These are phyloP conservation scores for Phialophora tarda DNA, from an alignment of 2,329 filamentous ascomycete genomes.

Conservation along the genomic window DNA sequence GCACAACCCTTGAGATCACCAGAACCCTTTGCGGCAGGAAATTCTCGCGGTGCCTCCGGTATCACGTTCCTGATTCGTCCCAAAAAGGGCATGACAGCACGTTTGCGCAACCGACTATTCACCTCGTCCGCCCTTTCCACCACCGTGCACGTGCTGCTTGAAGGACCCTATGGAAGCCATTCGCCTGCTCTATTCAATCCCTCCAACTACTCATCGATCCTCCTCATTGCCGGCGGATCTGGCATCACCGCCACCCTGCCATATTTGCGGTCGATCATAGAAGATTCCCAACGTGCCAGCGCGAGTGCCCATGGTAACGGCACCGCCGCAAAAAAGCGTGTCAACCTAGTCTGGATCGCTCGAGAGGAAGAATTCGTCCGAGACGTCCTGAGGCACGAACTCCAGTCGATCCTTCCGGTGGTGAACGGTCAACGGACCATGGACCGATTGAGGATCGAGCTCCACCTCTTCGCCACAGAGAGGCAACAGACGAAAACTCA, in stretches of 20 bases:
- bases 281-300: background rate
- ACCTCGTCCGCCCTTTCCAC: background rate
- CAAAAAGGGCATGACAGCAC: background rate
- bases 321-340: background rate
- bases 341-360: conserved; percentile 1
- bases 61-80: conserved; percentile 4
- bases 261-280: background rate
- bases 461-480: conserved; percentile 1
- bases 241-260: background rate
- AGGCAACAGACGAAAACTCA: background rate
- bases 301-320: background rate
- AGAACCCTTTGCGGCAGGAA: background rate
- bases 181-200: background rate
- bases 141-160: background rate
- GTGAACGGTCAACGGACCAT: background rate
- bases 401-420: background rate
- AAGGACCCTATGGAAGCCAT: conserved; percentile 4
- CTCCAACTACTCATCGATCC: background rate
- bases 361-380: background rate
- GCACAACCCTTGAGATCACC: background rate
- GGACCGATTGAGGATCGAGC: background rate
- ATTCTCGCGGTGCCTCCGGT: background rate
- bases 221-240: background rate
- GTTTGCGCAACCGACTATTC: background rate
- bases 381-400: conserved; percentile 1